Evolutionary conservation across 2,329 filamentous ascomycete genomes (phyloP).

Genomic region (Colletotrichum sp.): DNA sequence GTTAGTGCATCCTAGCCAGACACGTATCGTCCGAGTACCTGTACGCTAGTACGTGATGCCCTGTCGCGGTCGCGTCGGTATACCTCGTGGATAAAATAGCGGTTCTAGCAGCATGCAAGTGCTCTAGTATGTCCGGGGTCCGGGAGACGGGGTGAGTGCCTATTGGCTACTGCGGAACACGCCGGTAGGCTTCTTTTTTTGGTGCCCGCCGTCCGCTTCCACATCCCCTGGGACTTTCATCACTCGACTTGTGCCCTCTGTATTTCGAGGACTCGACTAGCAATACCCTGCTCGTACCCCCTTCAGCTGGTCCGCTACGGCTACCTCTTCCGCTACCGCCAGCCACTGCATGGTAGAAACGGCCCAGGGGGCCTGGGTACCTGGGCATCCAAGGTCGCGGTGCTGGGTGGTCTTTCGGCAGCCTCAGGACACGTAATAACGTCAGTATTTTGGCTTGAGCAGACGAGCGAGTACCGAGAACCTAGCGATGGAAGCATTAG

Average conservation of each 20-base stretch:
- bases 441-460: neutral
- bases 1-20: neutral
- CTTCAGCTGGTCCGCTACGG: neutral
- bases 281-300: neutral
- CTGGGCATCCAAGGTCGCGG: neutral
- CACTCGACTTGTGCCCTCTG: neutral
- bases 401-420: neutral
- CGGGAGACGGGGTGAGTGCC: conserved; percentile 6
- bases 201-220: neutral
- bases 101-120: neutral
- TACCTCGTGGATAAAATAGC: neutral
- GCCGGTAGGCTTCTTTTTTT: neutral
- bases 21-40: conserved; percentile 10
- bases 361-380: neutral
- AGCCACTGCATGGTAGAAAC: neutral
- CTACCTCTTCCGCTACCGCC: neutral
- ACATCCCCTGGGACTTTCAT: neutral
- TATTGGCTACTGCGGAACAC: neutral
- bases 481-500: neutral
- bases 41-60: neutral
- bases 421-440: neutral
- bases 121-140: neutral
- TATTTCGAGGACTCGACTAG: neutral
- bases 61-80: neutral
- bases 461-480: neutral